Evolutionary conservation across 2,329 filamentous ascomycete genomes (phyloP).

Genomic region (Ramularia endophylla): DNA sequence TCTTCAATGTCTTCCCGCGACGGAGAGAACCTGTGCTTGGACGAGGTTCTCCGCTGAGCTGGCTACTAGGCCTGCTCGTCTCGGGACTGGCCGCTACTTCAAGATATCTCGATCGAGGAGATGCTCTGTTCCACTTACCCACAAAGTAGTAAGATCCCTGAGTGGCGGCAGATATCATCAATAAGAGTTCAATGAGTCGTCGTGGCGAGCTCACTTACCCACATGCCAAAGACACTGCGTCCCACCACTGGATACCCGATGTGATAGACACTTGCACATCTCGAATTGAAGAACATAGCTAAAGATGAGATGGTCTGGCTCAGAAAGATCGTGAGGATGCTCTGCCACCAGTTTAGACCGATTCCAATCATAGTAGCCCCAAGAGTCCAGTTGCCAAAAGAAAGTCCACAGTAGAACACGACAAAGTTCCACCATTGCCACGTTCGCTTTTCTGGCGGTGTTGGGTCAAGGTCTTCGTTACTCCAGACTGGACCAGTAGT

Average conservation of each 20-base stretch:
- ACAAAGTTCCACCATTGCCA: slow-evolving; percentile 28
- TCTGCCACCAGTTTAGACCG: slow-evolving; percentile 31
- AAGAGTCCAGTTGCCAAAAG: slow-evolving; percentile 33
- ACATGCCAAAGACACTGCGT: slow-evolving; percentile 31
- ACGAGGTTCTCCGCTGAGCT: too few species aligned
- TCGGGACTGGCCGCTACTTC: too few species aligned
- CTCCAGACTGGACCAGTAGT: too few species aligned
- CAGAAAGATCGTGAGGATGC: slow-evolving; percentile 26
- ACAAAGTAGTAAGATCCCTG: too few species aligned
- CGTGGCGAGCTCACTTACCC: too few species aligned
- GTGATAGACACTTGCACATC: slow-evolving; percentile 23
- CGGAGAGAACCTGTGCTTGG: too few species aligned
- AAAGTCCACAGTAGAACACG: slow-evolving; percentile 30
- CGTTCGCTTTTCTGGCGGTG: slow-evolving; percentile 17
- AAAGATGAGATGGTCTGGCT: slow-evolving; percentile 31
- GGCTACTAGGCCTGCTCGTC: too few species aligned
- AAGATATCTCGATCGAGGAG: too few species aligned
- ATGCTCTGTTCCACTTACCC: too few species aligned
- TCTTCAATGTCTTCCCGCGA: too few species aligned
- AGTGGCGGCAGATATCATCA: too few species aligned
- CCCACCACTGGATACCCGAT: slow-evolving; percentile 34
- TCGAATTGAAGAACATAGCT: slow-evolving; percentile 17
- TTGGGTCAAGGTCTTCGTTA: slow-evolving; percentile 21
- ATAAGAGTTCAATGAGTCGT: too few species aligned
- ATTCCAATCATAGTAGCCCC: slow-evolving; percentile 26